Conservation (phyloP, 2,329 filamentous ascomycete species). For the Claviceps fusiformis region DNA sequence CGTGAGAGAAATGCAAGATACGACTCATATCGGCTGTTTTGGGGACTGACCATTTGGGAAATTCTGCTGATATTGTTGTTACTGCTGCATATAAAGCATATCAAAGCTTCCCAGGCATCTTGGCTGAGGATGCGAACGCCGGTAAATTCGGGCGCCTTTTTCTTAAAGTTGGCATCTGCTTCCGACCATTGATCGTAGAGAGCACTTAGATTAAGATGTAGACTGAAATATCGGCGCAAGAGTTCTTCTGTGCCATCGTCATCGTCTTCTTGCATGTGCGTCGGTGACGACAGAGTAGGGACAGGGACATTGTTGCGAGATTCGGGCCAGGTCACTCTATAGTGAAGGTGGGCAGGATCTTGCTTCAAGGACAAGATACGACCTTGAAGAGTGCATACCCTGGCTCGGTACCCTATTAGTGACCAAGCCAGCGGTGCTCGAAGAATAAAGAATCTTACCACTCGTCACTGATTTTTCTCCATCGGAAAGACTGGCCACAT, state of each 20-base stretch:
- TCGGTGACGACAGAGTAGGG: conserved; percentile 5
- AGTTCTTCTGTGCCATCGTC: conserved; percentile 61
- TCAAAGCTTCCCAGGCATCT: conserved; percentile 87
- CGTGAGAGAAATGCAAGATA: background rate
- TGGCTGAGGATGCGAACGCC: conserved; percentile 88
- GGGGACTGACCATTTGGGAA: conserved; percentile 67
- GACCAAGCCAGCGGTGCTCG: background rate
- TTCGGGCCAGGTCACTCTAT: conserved; percentile 52
- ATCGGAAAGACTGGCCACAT: conserved; percentile 94
- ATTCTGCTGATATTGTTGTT: conserved; percentile 97
- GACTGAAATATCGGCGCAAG: conserved; percentile 74
- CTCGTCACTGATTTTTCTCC: conserved; percentile 73
- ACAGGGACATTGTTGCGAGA: conserved; percentile 6
- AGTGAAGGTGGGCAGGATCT: conserved; percentile 65
- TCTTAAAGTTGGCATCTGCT: conserved; percentile 76
- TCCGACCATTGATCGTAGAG: conserved; percentile 82
- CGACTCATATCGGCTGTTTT: too few relatives aligned
- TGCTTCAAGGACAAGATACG: conserved; percentile 77
- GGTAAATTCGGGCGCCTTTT: conserved; percentile 72
- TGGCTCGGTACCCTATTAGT: conserved; percentile 15
- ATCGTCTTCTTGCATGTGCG: conserved; percentile 7
- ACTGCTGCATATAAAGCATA: conserved; percentile 95
- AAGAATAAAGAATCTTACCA: conserved; percentile 41
- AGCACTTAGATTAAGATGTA: conserved; percentile 58
- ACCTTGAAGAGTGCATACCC: conserved; percentile 73